Conservation (phyloP, 352 stramenopile species). For the Globisporangium splendens region DNA sequence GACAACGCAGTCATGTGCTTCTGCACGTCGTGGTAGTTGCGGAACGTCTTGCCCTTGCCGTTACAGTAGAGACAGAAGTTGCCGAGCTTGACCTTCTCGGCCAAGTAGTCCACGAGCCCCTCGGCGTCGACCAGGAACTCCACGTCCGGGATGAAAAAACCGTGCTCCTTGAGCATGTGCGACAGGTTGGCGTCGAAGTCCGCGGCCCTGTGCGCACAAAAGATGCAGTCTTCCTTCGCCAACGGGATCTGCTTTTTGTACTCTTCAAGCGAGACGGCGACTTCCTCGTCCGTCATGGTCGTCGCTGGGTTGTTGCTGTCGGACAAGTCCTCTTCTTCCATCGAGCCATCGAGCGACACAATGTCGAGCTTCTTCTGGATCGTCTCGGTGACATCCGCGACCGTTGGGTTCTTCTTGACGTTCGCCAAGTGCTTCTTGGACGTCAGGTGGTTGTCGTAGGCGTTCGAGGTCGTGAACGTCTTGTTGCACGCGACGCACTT, state of each 20-base stretch:
- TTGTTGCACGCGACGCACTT: constrained; percentile 88
- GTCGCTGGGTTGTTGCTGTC: constrained; percentile 12
- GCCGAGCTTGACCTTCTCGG: constrained; percentile 95
- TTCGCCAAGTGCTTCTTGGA: constrained; percentile 86
- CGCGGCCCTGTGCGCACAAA: constrained; percentile 56
- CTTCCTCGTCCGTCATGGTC: constrained; percentile 51
- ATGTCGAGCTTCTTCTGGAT: constrained; percentile 69
- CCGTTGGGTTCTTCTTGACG: constrained; percentile 65
- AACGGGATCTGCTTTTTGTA: constrained; percentile 74
- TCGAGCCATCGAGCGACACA: constrained; percentile 23
- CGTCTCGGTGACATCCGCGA: constrained; percentile 44
- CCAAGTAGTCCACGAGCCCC: constrained; percentile 91
- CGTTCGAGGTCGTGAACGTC: constrained; percentile 75
- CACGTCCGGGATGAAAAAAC: constrained; percentile 94
- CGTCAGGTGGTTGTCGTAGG: constrained; percentile 79
- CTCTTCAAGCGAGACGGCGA: constrained; percentile 63
- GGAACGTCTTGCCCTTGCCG: constrained; percentile 88
- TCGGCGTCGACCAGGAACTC: constrained; percentile 90
- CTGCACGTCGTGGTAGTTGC: constrained; percentile 84
- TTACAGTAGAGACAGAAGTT: constrained; percentile 96
- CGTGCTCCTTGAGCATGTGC: constrained; percentile 93
- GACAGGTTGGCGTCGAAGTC: constrained; percentile 72
- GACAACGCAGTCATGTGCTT: constrained; percentile 94
- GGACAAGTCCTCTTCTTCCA: constrained; percentile 12
- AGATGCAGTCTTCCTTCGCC: constrained; percentile 82